Base-by-base conservation (phyloP, 2,329 filamentous ascomycete species). In the Fusarium mundagurra region DNA sequence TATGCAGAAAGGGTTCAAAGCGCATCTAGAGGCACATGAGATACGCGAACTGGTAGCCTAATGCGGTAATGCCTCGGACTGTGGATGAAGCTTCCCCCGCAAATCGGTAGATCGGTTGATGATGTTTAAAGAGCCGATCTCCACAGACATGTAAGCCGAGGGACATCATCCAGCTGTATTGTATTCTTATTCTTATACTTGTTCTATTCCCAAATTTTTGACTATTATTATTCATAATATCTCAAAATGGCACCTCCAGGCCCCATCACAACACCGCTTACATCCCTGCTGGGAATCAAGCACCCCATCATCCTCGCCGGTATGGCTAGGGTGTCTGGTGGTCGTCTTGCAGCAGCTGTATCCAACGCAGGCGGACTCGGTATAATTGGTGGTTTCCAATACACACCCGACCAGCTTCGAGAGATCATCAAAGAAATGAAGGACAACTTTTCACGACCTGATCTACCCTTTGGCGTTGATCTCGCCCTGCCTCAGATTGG, bases 261-360 rank as follows among this genome's bases (percentile, higher is more conserved):
- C 53, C 87, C 91, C 68, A 92, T 96, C 78, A 90, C 89, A 67
- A 97, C 94, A 17, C 93, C 94, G 5, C 88, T 97, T 43, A 95
- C 92, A 73, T 87, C 87, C 62, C 91, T 98, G 59, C 89, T 98
- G 60, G 90, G 91, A 31, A 98, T 98, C 83, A 87, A 92, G 76
- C 95, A 98, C 84, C 96, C 96, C 45, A 92, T 98, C 82, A 86
- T 98, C 76, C 93, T 98, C 27, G 96, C 96, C 39, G 96, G 96
- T 78, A 98, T 98, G 96, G 95, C 96, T 5, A 91, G 93, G 71
- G 94, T 93, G 16, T 95, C 93, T 1, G 92, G 92, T 68, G 94
- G 92, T 0, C 88, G 87, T 24, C 91, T 97, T 53, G 94, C 94
- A 13, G 94, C 94, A 7, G 94, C 94, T 11, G 94, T 97, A 43